Evolutionary conservation across 306 rosid species (phyloP), one percentile per base, ranked within the genome.

Genomic region (Carpinus viminea): DNA sequence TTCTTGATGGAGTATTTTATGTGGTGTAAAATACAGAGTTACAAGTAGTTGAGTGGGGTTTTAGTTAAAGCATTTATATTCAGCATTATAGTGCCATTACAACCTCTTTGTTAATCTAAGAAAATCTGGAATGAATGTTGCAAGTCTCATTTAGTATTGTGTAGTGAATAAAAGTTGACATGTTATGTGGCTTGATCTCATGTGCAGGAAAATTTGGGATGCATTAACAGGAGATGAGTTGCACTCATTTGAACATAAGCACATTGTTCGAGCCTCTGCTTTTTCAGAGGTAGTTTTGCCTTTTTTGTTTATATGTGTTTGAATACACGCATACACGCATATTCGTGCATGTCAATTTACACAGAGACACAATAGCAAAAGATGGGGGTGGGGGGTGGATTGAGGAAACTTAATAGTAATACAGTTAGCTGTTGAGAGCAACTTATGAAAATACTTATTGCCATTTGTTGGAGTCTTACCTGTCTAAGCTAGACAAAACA

Each of bases 181-280:
- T 62, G 70, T 70, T 47, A 43, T 55, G 18, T 69, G 71, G 50
- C 43, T 81, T 60, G 74, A 70, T 84, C 77, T 74, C 50, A 28
- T 38, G 18, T 85, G 88, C 98, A 96, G 99, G 81, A 96, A 93
- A 91, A 89, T 93, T 70, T 96, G 99, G 99, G 97, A 96, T 85
- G 99, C 99, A 31, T 87, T 96, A 82, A 81, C 98, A 1, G 99
- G 99, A 51, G 96, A 96, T 86, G 97, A 78, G 72, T 82, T 91
- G 46, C 99, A 96, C 80, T 90, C 97, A 57, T 96, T 96, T 82
- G 99, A 96, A 75, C 99, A 96, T 85, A 96, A 96, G 83, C 99
- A 96, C 88, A 96, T 96, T 83, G 99, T 87, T 74, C 93, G 99
- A 68, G 98, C 99, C 74, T 93, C 98, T 81, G 88, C 96, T 11